phyloP scores from a whole-genome alignment of 2,329 filamentous ascomycete species.

The Onygena corvina region DNA sequence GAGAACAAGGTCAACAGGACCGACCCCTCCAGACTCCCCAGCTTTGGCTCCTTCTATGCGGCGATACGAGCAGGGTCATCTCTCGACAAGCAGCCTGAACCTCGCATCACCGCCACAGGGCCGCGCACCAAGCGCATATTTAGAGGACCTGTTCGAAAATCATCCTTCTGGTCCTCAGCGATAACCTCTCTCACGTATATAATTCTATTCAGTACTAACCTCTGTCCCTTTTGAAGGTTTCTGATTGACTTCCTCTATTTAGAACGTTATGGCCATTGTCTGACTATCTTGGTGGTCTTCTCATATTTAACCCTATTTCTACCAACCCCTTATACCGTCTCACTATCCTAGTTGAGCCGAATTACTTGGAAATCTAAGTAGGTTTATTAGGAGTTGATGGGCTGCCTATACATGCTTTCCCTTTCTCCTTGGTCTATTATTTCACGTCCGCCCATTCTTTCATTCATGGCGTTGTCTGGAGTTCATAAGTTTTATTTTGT shows the following conservation, averaged over 20 bases:
- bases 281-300: not conserved
- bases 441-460: not conserved
- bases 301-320: not conserved
- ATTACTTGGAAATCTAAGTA: not conserved
- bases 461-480: slow-evolving; percentile 2
- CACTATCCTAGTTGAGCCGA: not conserved
- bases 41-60: slow-evolving; percentile 37
- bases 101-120: slow-evolving; percentile 53
- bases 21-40: slow-evolving; percentile 56
- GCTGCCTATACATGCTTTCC: not conserved
- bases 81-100: slow-evolving; percentile 49
- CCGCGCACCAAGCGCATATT: slow-evolving; percentile 72
- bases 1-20: slow-evolving; percentile 37
- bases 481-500: not conserved
- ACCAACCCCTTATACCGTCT: not conserved
- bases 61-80: slow-evolving; percentile 22
- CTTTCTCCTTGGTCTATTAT: not conserved
- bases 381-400: not conserved
- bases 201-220: not conserved
- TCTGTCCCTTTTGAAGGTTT: not conserved
- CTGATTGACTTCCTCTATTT: not conserved
- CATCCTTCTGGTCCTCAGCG: slow-evolving; percentile 32
- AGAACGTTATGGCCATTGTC: not conserved
- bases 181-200: not conserved
- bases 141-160: slow-evolving; percentile 80